Percentiles rank a stretch among this genome's conserved stretches.
phyloP scores from a whole-genome alignment of 2,329 filamentous ascomycete species.

The Phialophora chinensis region DNA sequence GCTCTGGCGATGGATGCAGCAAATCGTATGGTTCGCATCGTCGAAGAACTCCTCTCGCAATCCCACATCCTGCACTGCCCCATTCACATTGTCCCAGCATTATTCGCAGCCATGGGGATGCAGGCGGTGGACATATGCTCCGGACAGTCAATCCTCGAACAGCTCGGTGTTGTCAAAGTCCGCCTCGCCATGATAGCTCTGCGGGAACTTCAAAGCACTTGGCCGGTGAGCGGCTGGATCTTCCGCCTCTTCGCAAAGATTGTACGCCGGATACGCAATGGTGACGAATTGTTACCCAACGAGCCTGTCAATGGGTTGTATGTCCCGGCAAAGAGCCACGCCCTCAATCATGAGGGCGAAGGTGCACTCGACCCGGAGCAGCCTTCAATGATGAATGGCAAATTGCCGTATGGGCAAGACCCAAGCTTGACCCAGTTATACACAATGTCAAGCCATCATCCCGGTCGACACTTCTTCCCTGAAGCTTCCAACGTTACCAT shows the following conservation, averaged over 20 bases:
- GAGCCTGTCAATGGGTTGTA: conserved; percentile 29
- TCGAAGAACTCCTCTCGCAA: conserved; percentile 35
- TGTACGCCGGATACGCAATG: conserved; percentile 30
- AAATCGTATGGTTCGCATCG: conserved; percentile 36
- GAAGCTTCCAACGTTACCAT: conserved; percentile 21
- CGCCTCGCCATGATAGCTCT: conserved; percentile 41
- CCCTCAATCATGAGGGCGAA: neutral
- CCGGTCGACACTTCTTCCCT: conserved; percentile 23
- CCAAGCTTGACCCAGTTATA: conserved; percentile 28
- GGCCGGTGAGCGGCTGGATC: conserved; percentile 42
- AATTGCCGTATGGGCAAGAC: conserved; percentile 26
- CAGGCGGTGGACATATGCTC: conserved; percentile 41
- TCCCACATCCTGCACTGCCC: conserved; percentile 32
- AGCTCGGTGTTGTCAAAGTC: conserved; percentile 40
- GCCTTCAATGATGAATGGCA: conserved; percentile 9
- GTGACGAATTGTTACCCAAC: conserved; percentile 28
- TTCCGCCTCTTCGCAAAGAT: conserved; percentile 35
- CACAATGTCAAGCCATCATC: conserved; percentile 19
- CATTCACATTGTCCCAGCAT: conserved; percentile 38
- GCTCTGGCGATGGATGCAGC: conserved; percentile 33
- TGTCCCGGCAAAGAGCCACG: conserved; percentile 18
- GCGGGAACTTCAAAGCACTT: conserved; percentile 39
- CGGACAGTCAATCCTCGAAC: conserved; percentile 35
- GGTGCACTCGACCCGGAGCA: neutral
- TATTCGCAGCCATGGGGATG: conserved; percentile 40